phyloP scores from a whole-genome alignment of 2,329 filamentous ascomycete species.

The Blastomyces parvus region DNA sequence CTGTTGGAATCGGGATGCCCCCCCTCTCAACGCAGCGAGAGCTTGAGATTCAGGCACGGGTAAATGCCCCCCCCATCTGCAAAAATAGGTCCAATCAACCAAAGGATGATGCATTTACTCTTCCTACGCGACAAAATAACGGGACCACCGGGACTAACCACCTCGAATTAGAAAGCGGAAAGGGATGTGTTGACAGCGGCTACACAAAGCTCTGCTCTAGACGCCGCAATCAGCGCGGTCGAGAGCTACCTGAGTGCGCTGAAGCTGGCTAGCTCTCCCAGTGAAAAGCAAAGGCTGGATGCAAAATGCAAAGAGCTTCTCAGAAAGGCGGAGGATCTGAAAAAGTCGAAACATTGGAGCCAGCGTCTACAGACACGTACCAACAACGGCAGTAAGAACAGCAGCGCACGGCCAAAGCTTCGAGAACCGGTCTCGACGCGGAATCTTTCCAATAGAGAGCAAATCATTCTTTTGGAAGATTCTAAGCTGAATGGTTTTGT shows the following conservation, averaged over 20 bases:
- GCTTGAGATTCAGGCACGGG: slow-evolving; percentile 9
- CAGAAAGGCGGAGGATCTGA: slow-evolving; percentile 65
- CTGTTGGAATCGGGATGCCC: slow-evolving; percentile 1
- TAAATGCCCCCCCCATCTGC: slow-evolving; percentile 1
- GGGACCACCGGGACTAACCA: background rate
- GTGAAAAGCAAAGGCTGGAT: slow-evolving; percentile 58
- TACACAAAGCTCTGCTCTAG: slow-evolving; percentile 56
- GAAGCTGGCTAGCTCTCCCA: slow-evolving; percentile 48
- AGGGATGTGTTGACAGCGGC: slow-evolving; percentile 37
- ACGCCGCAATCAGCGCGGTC: slow-evolving; percentile 64
- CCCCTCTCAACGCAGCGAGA: background rate
- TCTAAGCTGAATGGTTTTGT: slow-evolving; percentile 73
- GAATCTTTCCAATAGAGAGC: slow-evolving; percentile 57
- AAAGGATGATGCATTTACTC: background rate
- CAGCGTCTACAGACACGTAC: slow-evolving; percentile 22
- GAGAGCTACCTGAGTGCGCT: slow-evolving; percentile 75
- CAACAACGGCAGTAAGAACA: slow-evolving; percentile 12
- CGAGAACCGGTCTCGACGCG: slow-evolving; percentile 47
- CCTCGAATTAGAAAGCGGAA: slow-evolving; percentile 14
- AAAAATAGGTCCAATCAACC: background rate
- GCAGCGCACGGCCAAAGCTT: slow-evolving; percentile 24
- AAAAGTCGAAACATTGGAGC: slow-evolving; percentile 33
- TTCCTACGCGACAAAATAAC: background rate
- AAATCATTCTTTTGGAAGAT: slow-evolving; percentile 64
- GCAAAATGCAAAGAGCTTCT: slow-evolving; percentile 62